phyloP scores from a whole-genome alignment of 2,329 filamentous ascomycete genomes.

The Colletotrichum caudatum region DNA sequence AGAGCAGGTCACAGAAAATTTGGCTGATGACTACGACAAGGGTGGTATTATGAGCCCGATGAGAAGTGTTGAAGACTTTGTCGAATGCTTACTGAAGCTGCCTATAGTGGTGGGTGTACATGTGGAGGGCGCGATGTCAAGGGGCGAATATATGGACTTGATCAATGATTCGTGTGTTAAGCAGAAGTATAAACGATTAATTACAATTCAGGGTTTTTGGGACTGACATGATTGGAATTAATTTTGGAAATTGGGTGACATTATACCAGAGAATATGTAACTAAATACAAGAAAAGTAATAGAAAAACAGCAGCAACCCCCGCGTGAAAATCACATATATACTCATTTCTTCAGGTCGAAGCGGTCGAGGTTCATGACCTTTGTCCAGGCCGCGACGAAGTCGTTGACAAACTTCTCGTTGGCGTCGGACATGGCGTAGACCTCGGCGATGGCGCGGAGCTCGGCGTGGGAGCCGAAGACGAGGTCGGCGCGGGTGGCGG shows the following conservation, averaged over 20 bases:
- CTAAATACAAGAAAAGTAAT: constrained; percentile 5
- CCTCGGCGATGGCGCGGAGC: constrained; percentile 77
- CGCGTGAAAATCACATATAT: neutral
- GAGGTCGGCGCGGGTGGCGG: constrained; percentile 75
- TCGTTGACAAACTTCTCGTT: constrained; percentile 76
- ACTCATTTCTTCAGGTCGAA: constrained; percentile 64
- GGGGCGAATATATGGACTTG: accelerated
- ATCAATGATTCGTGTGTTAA: neutral
- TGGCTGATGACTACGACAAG: no score
- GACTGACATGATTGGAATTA: accelerated
- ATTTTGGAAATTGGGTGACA: neutral
- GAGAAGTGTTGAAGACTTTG: no score
- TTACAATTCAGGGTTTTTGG: accelerated
- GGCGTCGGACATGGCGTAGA: constrained; percentile 74
- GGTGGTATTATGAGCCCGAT: no score
- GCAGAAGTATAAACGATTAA: no score
- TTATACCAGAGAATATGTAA: neutral
- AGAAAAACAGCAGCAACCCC: neutral
- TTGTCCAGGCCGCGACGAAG: constrained; percentile 78
- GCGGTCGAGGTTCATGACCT: constrained; percentile 82
- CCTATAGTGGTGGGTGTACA: neutral
- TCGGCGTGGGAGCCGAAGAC: constrained; percentile 80
- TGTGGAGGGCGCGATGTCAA: neutral
- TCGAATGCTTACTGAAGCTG: no score
- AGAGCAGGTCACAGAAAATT: no score